Percentiles rank a stretch among this genome's conserved stretches.
Evolutionary conservation across 805 yeast species (phyloP).

Genomic region (Groenewaldozyma salmanticensis): DNA sequence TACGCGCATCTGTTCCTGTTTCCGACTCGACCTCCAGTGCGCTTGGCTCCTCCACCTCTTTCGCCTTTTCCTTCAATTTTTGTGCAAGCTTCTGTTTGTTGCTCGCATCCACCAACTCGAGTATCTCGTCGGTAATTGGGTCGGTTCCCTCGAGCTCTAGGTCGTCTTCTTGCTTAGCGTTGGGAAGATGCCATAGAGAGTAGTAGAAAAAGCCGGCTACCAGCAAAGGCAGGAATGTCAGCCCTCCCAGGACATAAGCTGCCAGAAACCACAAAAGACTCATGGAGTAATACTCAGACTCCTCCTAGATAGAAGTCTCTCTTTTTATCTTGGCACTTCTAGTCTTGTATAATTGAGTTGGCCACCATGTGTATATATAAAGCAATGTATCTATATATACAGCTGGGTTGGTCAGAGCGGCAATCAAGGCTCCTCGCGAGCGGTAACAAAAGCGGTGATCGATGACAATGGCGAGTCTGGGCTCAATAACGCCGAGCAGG

Average conservation of each 20-base stretch:
- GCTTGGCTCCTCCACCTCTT: slow-evolving; percentile 46
- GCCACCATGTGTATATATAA: too few species aligned
- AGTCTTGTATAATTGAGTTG: too few species aligned
- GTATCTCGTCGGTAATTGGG: slow-evolving; percentile 10
- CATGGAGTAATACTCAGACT: slow-evolving; percentile 1
- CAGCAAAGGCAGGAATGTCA: slow-evolving; percentile 64
- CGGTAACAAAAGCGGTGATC: too few species aligned
- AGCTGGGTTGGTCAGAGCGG: too few species aligned
- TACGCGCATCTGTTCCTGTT: slow-evolving; percentile 51
- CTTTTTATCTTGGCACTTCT: too few species aligned
- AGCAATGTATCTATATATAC: too few species aligned
- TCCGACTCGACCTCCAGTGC: slow-evolving; percentile 40
- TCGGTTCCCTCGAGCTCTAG: neutral
- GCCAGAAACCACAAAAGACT: slow-evolving; percentile 18
- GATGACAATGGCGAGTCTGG: too few species aligned
- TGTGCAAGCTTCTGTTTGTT: slow-evolving; percentile 15
- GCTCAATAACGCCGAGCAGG: too few species aligned
- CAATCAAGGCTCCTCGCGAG: too few species aligned
- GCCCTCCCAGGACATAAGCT: slow-evolving; percentile 65
- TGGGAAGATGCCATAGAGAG: slow-evolving; percentile 27
- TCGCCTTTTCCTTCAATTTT: slow-evolving; percentile 26
- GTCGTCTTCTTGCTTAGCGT: slow-evolving; percentile 7
- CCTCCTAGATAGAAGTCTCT: too few species aligned
- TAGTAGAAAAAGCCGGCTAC: slow-evolving; percentile 32
- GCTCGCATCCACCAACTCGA: slow-evolving; percentile 1